Base-by-base conservation (phyloP, 805 yeast species). In the Ogataea zsoltii region DNA sequence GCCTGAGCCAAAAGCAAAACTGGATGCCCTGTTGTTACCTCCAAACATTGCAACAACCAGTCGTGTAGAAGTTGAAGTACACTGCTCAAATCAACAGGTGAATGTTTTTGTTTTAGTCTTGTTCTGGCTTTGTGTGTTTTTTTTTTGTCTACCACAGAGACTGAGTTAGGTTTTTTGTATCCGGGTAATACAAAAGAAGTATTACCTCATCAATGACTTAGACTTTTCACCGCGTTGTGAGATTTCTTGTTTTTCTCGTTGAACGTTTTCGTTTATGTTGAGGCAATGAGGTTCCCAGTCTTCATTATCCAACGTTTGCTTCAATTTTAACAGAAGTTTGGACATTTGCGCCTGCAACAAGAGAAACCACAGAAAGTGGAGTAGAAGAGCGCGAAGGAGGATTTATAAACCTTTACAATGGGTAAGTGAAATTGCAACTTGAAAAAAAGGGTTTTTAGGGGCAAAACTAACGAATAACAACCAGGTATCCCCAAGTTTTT, bases 401-500 rank as follows among this genome's bases (percentile, higher is more conserved):
- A 37, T 13, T n/a, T 10, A 28, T 9, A 23, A 12, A 37, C 23
- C 32, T 11, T 32, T 16, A 37, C 28, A 43, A 47, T 47, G 50
- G 50, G 50, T 47, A 43, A 33, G 47, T 45, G 25, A 21, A 21
- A 21, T 9, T 21, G 25, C 25, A 9, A 21, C n/a, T 13, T 15
- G 9, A 5, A 21, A 21, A 21, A 21, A 6, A 6, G 25, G 25
- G 5, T 9, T 9, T 21, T 21, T 21, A 21, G 9, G 9, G 25
- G 25, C 25, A 21, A 21, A 21, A 21, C 25, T 21, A 21, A 21
- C 25, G 9, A 21, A 21, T 9, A 21, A 21, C 9, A 21, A 21
- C 25, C 23, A 86, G 98, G 98, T 76, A 92, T 94, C 63, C 99
- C 99, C 45, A 94, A 94, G 63, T 94, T 92, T 66, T 94, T 89